phyloP scores from a whole-genome alignment of 2,329 filamentous ascomycete species.

The Juglanconis oblonga region DNA sequence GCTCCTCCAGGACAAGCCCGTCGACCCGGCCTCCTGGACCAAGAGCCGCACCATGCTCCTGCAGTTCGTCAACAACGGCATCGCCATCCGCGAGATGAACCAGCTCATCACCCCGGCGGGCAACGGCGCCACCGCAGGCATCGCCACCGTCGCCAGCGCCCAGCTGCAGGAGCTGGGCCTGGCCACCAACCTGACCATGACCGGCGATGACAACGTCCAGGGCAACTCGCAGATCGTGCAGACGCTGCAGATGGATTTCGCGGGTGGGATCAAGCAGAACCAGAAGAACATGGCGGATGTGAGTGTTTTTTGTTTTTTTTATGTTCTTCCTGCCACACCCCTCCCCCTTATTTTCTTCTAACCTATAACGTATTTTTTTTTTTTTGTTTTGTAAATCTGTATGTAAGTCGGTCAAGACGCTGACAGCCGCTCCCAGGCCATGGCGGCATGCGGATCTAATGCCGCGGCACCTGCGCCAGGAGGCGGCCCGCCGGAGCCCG shows the following conservation, averaged over 20 bases:
- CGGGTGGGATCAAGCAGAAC: conserved; percentile 21
- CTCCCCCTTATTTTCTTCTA: neutral
- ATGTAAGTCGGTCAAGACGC: neutral
- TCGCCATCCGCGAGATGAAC: conserved; percentile 22
- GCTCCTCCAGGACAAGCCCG: conserved; percentile 16
- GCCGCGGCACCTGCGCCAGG: neutral
- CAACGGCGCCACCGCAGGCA: conserved; percentile 18
- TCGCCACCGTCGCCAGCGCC: conserved; percentile 20
- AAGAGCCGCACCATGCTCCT: conserved; percentile 20
- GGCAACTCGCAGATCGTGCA: conserved; percentile 16
- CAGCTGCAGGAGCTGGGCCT: conserved; percentile 17
- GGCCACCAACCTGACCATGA: conserved; percentile 12
- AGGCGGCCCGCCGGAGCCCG: no score
- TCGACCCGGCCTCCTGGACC: conserved; percentile 16
- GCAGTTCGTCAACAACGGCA: conserved; percentile 22
- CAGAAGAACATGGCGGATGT: conserved; percentile 19
- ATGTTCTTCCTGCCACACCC: neutral
- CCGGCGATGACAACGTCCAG: conserved; percentile 9
- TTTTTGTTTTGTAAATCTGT: neutral
- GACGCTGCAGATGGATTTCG: conserved; percentile 19
- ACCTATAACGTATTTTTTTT: neutral
- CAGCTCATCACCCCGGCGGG: conserved; percentile 20
- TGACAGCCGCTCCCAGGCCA: neutral
- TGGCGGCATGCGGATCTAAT: neutral
- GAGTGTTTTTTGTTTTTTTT: neutral